Evolutionary conservation across 1,284 basidiomycete species (phyloP), one percentile per base, ranked within the genome.

Genomic region (Fomitiporia mediterranea): DNA sequence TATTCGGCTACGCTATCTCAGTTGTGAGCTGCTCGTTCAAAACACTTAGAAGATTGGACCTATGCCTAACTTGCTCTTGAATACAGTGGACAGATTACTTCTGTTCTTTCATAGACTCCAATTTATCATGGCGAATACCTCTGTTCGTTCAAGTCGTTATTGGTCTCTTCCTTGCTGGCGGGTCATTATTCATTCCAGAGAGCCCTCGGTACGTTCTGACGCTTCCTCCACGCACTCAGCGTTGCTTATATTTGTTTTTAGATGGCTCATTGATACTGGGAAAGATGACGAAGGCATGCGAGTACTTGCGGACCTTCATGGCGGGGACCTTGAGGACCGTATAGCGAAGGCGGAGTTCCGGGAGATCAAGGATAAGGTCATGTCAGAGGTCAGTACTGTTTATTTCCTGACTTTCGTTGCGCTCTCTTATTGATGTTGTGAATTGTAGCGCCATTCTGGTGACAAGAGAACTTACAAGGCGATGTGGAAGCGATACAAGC

Each of bases 21-120:
- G 94, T 98, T 60, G 92, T 94, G 74, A 62, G 89, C 76, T 15
- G n/a, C n/a, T n/a, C n/a, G n/a, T n/a, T n/a, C n/a, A n/a, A n/a
- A n/a, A n/a, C n/a, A n/a, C n/a, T n/a, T n/a, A n/a, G n/a, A n/a
- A n/a, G n/a, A n/a, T n/a, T n/a, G n/a, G n/a, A n/a, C n/a, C n/a
- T n/a, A n/a, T n/a, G n/a, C n/a, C n/a, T n/a, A 7, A 19, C 32
- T 11, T 17, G 15, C 13, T 51, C 5, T 15, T 28, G 13, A 19
- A 28, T 51, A 1, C 62, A 94, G 89, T 98, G 94, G 94, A 84
- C 89, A 59, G 96, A 96, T 70, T 99, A 98, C 71, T 90, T 92
- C 64, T 92, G 89, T 68, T 95, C 92, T 5, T 98, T 82, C 74
- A 80, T 94, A 51, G 81, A 91, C 50, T 89, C 86, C 7, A 82